Evolutionary conservation across 192 early-diverging fungal species (phyloP), one percentile per base, ranked within the genome.

Genomic region (Podila epicladia): DNA sequence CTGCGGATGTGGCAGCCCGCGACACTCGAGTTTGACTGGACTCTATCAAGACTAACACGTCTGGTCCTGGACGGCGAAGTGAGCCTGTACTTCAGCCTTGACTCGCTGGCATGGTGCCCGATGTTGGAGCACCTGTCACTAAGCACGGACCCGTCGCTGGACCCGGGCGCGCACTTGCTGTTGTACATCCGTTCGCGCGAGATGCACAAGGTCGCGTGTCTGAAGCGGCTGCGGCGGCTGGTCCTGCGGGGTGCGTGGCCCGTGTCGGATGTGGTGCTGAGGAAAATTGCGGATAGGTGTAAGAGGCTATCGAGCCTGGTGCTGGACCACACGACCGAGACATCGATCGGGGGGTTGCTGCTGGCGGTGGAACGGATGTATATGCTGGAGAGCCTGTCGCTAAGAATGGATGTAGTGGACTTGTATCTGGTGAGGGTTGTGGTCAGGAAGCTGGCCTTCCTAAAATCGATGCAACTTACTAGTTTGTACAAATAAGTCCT

Each of bases 281-380:
- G 76, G 2, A 53, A 59, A 20, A 72, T 79, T 51, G 76, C 76
- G 7, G 62, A 79, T 31, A 35, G 49, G 9, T 79, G 76, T 51
- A n/a, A 17, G 37, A 57, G 32, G 31, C 26, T 79, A 58, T 55
- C 48, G 15, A 65, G 68, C 11, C 35, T 79, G 65, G 48, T n/a
- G 6, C 20, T 79, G 60, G 64, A 72, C 37, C 69, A 72, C 53
- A 64, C 65, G 9, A 33, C 65, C 11, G 76, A 70, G 7, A 72
- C 58, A 9, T 62, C 70, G 8, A 79, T 53, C 13, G 70, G 76
- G 20, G 70, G 76, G 0, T 5, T 79, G 9, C 29, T 79, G 33
- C 58, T 79, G 65, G 75, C 64, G 26, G 60, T 79, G 4, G 75
- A 79, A 51, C 49, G 65, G n/a, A 79, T 79, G 75, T 13, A 51